Conservation (phyloP, 371 early-diverging fungal genomes). For the Globomyces sp. region DNA sequence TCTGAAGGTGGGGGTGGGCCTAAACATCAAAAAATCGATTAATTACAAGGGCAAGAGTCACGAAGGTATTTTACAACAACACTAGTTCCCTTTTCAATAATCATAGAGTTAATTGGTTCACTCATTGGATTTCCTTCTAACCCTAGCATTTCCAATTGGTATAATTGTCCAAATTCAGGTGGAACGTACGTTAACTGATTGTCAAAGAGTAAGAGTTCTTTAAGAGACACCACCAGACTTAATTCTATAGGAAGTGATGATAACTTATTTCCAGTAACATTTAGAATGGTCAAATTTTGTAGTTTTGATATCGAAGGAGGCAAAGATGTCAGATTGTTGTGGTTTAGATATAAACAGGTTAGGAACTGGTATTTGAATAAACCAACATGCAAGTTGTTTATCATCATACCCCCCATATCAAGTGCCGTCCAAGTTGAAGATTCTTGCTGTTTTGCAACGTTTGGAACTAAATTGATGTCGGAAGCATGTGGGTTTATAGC, state of each 20-base stretch:
- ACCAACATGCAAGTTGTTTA: conserved; percentile 71
- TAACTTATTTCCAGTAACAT: conserved; percentile 91
- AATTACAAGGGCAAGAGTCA: conserved; percentile 82
- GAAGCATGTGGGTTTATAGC: conserved; percentile 10
- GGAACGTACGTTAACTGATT: conserved; percentile 90
- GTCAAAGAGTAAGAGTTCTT: conserved; percentile 90
- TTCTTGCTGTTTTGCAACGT: background rate
- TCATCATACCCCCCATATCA: conserved; percentile 91
- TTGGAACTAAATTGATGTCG: background rate
- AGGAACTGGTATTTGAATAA: conserved; percentile 82
- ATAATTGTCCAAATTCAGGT: conserved; percentile 89
- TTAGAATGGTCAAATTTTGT: conserved; percentile 64
- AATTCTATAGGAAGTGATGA: conserved; percentile 85
- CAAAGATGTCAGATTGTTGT: conserved; percentile 82
- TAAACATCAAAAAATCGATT: conserved; percentile 32
- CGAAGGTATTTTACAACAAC: conserved; percentile 88
- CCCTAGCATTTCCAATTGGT: conserved; percentile 88
- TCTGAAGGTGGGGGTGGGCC: conserved; percentile 83
- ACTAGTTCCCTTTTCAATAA: conserved; percentile 85
- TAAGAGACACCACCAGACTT: conserved; percentile 78
- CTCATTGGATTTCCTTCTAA: conserved; percentile 95
- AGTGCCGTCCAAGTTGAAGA: conserved; percentile 70
- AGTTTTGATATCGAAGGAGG: conserved; percentile 72
- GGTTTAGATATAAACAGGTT: conserved; percentile 89
- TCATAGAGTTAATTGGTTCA: conserved; percentile 75